A percentile compares a stretch with the other conserved stretches of the same genome.
These are phyloP conservation scores for Naganishia randhawae DNA, from an alignment of 768 basidiomycete species.

Conservation along the genomic window DNA sequence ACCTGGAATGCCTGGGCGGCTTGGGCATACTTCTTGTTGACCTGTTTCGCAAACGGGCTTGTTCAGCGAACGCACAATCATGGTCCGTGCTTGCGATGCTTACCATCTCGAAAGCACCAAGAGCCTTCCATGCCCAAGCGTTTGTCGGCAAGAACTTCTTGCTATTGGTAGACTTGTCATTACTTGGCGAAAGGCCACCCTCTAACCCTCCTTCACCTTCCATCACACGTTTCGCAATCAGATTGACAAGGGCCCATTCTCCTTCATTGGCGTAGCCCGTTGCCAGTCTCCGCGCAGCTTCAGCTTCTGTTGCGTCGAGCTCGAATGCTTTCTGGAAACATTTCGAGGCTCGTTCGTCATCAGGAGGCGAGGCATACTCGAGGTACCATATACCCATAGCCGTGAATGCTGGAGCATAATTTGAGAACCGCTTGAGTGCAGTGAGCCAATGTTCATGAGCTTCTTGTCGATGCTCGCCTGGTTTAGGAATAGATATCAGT, in stretches of 20 bases:
- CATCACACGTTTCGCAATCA: conserved; percentile 86
- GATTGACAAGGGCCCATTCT: conserved; percentile 93
- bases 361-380: conserved; percentile 66
- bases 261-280: conserved; percentile 85
- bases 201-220: conserved; percentile 83
- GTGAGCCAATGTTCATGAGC: conserved; percentile 76
- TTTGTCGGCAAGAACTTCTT: conserved; percentile 61
- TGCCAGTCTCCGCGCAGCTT: conserved; percentile 77
- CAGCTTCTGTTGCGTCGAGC: conserved; percentile 79
- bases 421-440: conserved; percentile 68
- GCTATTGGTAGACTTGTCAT: conserved; percentile 56
- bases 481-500: conserved; percentile 10
- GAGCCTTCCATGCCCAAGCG: conserved; percentile 93
- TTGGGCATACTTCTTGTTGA: conserved; percentile 58
- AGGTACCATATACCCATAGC: conserved; percentile 86
- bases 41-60: not conserved
- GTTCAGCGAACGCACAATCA: not conserved
- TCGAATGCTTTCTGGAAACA: conserved; percentile 99
- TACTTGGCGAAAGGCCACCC: conserved; percentile 55
- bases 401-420: conserved; percentile 87
- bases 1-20: conserved; percentile 83
- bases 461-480: conserved; percentile 59
- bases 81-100: not conserved
- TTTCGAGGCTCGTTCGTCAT: conserved; percentile 79
- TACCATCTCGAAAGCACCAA: conserved; percentile 30